Evolutionary conservation across 2,329 filamentous ascomycete species (phyloP).

Genomic region (Alternaria sp.): DNA sequence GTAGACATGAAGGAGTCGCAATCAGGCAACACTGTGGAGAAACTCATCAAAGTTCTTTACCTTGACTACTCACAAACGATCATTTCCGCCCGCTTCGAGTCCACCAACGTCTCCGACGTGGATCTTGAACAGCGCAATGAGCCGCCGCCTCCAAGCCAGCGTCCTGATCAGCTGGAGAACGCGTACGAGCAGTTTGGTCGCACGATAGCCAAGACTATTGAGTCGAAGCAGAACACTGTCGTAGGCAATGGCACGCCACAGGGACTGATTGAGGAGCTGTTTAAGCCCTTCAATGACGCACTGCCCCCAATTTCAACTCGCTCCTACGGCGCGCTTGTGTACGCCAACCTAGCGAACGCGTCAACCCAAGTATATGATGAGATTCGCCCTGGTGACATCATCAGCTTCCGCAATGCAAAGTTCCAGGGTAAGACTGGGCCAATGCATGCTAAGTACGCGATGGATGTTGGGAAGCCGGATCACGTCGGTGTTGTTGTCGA

Average conservation of each 20-base stretch:
- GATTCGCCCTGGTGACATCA: conserved; percentile 90
- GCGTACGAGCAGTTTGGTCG: conserved; percentile 82
- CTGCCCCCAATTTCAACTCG: conserved; percentile 85
- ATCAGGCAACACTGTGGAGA: conserved; percentile 75
- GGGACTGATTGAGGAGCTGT: conserved; percentile 77
- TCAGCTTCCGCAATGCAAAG: conserved; percentile 88
- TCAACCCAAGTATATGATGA: conserved; percentile 89
- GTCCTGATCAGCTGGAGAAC: conserved; percentile 91
- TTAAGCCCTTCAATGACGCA: conserved; percentile 74
- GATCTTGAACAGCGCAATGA: conserved; percentile 86
- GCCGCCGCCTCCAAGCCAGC: conserved; percentile 76
- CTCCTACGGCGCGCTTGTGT: conserved; percentile 89
- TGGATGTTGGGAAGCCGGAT: conserved; percentile 84
- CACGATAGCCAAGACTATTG: conserved; percentile 74
- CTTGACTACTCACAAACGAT: conserved; percentile 96
- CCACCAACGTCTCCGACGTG: conserved; percentile 73
- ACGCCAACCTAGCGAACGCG: conserved; percentile 93
- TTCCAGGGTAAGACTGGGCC: conserved; percentile 95
- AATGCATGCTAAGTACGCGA: conserved; percentile 92
- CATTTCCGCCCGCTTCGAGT: conserved; percentile 79
- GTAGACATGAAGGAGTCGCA: conserved; percentile 82
- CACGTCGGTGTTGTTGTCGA: conserved; percentile 92
- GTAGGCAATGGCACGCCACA: conserved; percentile 86
- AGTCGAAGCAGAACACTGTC: conserved; percentile 75
- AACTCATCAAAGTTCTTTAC: conserved; percentile 86